phyloP scores from a whole-genome alignment of 2,329 filamentous ascomycete species.

The Penicillium hordei region DNA sequence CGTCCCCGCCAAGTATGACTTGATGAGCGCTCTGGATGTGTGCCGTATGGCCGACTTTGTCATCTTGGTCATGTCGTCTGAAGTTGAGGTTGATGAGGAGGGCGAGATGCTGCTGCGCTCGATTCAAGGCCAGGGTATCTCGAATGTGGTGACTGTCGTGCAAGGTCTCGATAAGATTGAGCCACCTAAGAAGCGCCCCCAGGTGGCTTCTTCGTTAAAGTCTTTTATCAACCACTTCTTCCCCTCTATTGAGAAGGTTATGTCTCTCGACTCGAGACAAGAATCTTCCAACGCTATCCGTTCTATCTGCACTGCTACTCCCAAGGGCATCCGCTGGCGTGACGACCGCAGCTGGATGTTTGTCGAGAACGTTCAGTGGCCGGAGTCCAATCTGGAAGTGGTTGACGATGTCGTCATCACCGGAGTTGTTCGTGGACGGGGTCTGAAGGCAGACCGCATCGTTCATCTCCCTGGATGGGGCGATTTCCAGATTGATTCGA shows the following conservation, averaged over 20 bases:
- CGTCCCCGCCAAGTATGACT: constrained; percentile 68
- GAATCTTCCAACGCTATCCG: constrained; percentile 90
- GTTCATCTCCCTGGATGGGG: constrained; percentile 94
- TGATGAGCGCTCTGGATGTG: constrained; percentile 78
- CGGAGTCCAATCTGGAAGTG: constrained; percentile 50
- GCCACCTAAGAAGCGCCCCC: constrained; percentile 72
- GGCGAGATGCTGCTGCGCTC: constrained; percentile 83
- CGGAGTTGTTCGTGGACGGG: constrained; percentile 80
- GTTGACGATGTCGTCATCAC: constrained; percentile 69
- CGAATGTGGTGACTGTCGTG: constrained; percentile 83
- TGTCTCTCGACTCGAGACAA: constrained; percentile 82
- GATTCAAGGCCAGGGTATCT: constrained; percentile 91
- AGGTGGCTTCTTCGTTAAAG: constrained; percentile 78
- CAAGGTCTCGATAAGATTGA: constrained; percentile 77
- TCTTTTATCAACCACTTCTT: constrained; percentile 95
- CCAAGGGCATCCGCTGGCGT: constrained; percentile 92
- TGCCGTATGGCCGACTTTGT: constrained; percentile 90
- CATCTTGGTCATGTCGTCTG: constrained; percentile 76
- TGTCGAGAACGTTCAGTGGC: constrained; percentile 76
- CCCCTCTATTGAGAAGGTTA: constrained; percentile 85
- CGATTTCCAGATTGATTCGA: constrained; percentile 86
- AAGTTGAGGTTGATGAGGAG: constrained; percentile 71
- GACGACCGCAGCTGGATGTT: constrained; percentile 96
- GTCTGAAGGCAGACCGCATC: constrained; percentile 83
- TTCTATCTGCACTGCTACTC: constrained; percentile 84